Conservation (phyloP, 1,139 yeast genomes). For the Candida tropicalis region DNA sequence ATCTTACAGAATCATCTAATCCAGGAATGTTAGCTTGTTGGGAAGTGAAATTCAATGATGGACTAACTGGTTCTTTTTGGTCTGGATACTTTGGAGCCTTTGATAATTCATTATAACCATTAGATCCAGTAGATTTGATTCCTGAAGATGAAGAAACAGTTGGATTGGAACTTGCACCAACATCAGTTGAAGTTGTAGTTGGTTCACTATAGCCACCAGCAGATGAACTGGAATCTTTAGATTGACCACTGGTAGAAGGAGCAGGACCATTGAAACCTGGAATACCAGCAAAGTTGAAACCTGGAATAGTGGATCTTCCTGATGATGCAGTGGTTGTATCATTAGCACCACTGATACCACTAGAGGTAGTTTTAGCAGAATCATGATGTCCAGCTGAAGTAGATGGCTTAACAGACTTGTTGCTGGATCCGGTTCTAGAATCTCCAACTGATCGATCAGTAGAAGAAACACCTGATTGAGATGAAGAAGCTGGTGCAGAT, state of each 20-base stretch:
- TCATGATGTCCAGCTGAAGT: neutral
- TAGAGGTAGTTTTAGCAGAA: neutral
- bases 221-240: neutral
- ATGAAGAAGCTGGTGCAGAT: neutral
- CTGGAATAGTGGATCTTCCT: neutral
- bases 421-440: neutral
- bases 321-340: neutral
- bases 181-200: neutral
- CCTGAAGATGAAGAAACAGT: neutral
- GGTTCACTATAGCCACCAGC: conserved; percentile 5
- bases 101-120: neutral
- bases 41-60: neutral
- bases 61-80: neutral
- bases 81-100: neutral
- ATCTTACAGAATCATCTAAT: neutral
- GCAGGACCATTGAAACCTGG: conserved; percentile 7
- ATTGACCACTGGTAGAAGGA: conserved; percentile 2
- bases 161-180: neutral
- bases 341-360: neutral
- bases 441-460: neutral
- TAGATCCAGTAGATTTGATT: neutral
- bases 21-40: neutral
- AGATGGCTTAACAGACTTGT: neutral
- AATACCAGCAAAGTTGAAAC: conserved; percentile 5
- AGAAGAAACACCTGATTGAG: neutral